Evolutionary conservation across 1,284 basidiomycete species (phyloP).

Genomic region (Agaricales sp.): DNA sequence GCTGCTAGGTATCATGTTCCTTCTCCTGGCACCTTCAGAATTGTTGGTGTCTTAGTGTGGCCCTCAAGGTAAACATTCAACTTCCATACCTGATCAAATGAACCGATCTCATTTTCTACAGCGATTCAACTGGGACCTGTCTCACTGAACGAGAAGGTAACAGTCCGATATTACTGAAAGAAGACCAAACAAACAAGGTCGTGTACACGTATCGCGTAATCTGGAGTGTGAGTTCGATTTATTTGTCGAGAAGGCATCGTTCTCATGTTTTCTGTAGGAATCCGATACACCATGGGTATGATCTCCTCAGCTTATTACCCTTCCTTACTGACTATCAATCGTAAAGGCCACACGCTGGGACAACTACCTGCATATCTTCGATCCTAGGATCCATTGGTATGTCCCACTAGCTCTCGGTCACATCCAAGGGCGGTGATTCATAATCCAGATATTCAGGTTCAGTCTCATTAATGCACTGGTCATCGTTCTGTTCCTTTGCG

Average conservation of each 20-base stretch:
- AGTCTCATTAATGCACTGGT: conserved; percentile 90
- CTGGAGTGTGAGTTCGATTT: conserved; percentile 60
- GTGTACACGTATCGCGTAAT: conserved; percentile 86
- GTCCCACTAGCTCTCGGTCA: neutral
- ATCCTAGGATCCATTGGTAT: conserved; percentile 71
- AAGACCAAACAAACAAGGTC: conserved; percentile 55
- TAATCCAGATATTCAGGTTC: conserved; percentile 30
- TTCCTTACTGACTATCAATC: conserved; percentile 10
- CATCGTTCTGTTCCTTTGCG: conserved; percentile 84
- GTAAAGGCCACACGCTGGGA: conserved; percentile 90
- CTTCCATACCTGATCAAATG: neutral
- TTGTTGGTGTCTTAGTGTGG: conserved; percentile 91
- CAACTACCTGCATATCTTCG: conserved; percentile 80
- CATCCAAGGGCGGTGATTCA: neutral
- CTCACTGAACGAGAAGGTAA: conserved; percentile 24
- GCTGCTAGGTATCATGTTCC: conserved; percentile 69
- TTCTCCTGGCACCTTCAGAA: conserved; percentile 58
- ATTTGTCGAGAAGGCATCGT: conserved; percentile 1
- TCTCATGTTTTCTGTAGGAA: conserved; percentile 33
- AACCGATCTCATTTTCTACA: conserved; percentile 39
- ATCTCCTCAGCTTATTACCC: neutral
- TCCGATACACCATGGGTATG: conserved; percentile 79
- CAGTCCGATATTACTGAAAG: conserved; percentile 48
- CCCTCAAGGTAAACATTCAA: conserved; percentile 56
- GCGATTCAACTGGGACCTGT: conserved; percentile 34